phyloP scores from a whole-genome alignment of 2,329 filamentous ascomycete genomes.

The Exophiala viscosa region DNA sequence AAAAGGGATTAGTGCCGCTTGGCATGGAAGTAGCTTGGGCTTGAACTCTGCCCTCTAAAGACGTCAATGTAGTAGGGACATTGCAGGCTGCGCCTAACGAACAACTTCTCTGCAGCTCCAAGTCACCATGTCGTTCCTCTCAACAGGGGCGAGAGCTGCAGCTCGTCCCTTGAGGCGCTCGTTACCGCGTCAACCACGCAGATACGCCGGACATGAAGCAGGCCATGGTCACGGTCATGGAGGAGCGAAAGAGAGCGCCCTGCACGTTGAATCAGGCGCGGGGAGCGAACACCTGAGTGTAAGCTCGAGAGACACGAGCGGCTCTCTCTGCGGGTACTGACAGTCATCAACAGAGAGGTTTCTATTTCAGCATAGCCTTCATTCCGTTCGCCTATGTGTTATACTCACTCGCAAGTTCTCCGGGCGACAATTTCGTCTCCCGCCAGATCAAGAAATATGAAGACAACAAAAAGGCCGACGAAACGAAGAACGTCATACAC shows the following conservation, averaged over 20 bases:
- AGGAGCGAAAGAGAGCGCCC: conserved; percentile 31
- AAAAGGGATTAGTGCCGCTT: conserved; percentile 2
- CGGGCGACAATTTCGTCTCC: conserved; percentile 19
- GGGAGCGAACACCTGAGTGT: conserved; percentile 47
- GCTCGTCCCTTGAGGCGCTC: conserved; percentile 25
- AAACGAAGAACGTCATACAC: conserved; percentile 58
- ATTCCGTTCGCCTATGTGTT: conserved; percentile 41
- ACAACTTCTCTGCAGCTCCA: conserved; percentile 16
- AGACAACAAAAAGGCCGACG: conserved; percentile 49
- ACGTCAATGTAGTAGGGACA: conserved; percentile 4
- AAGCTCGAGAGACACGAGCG: conserved; percentile 29
- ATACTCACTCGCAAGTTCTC: conserved; percentile 37
- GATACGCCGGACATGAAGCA: conserved; percentile 43
- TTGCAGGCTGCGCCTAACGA: not conserved
- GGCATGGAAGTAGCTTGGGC: not conserved
- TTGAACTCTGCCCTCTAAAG: not conserved
- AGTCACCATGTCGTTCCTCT: conserved; percentile 23
- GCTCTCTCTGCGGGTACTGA: conserved; percentile 5
- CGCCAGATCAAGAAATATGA: conserved; percentile 22
- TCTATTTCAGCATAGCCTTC: conserved; percentile 45
- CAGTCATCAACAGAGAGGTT: conserved; percentile 39
- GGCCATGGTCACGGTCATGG: conserved; percentile 31
- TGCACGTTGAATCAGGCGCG: conserved; percentile 34
- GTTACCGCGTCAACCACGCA: conserved; percentile 35
- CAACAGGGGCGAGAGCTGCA: conserved; percentile 28